phyloP scores from a whole-genome alignment of 129 eudicot species.

The Erigeron canadensis region DNA sequence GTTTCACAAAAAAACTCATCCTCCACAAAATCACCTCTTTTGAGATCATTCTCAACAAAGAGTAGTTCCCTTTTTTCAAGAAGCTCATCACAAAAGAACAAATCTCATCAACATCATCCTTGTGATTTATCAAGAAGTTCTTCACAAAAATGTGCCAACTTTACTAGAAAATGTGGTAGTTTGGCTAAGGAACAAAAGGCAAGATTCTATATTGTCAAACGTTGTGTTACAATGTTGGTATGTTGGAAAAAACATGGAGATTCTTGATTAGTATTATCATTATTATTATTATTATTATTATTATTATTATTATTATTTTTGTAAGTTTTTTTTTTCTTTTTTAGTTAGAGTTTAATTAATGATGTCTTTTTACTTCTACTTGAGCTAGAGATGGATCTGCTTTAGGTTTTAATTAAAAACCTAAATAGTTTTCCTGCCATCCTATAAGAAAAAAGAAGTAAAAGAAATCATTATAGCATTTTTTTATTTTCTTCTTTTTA shows the following conservation, averaged over 20 bases:
- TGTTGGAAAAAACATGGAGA: slow-evolving; percentile 78
- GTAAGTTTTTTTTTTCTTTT: not conserved
- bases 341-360: slow-evolving; percentile 20
- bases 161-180: slow-evolving; percentile 63
- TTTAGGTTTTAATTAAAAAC: slow-evolving; percentile 27
- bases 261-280: slow-evolving; percentile 36
- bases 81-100: slow-evolving; percentile 57
- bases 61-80: slow-evolving; percentile 51
- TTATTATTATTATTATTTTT: too few relatives aligned
- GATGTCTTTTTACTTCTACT: slow-evolving; percentile 16
- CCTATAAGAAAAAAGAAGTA: slow-evolving; percentile 28
- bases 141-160: slow-evolving; percentile 63
- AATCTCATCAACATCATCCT: slow-evolving; percentile 18
- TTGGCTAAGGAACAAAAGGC: slow-evolving; percentile 93
- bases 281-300: too few relatives aligned
- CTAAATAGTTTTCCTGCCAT: slow-evolving; percentile 27
- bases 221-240: slow-evolving; percentile 85
- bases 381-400: slow-evolving; percentile 42
- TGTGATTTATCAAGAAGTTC: slow-evolving; percentile 60
- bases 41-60: slow-evolving; percentile 55
- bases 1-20: slow-evolving; percentile 53
- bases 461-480: slow-evolving; percentile 10
- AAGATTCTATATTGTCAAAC: slow-evolving; percentile 75
- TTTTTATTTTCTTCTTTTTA: slow-evolving; percentile 15
- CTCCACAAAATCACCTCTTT: slow-evolving; percentile 50